These are phyloP conservation scores for Chlorociboria aeruginascens DNA, from an alignment of 495 filamentous ascomycete species.

Conservation along the genomic window DNA sequence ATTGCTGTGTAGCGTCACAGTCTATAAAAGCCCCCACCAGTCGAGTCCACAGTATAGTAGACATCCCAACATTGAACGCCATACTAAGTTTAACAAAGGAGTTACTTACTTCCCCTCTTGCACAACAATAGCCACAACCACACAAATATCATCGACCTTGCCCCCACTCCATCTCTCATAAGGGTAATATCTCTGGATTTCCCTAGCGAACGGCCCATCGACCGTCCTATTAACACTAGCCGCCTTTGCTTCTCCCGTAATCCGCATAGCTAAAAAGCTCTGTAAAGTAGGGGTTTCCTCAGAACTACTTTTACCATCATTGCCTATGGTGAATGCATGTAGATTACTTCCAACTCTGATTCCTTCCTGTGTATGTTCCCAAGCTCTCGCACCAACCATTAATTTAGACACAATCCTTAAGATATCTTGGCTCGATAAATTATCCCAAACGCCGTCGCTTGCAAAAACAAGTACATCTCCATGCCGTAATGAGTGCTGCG, in stretches of 20 bases:
- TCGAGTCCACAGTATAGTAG: neutral
- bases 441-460: constrained; percentile 94
- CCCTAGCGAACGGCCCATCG: constrained; percentile 89
- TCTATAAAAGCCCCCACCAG: too few relatives aligned
- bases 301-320: constrained; percentile 12
- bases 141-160: constrained; percentile 86
- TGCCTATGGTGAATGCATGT: constrained; percentile 28
- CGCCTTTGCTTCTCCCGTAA: constrained; percentile 68
- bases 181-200: constrained; percentile 77
- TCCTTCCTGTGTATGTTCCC: constrained; percentile 47
- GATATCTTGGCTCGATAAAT: constrained; percentile 81
- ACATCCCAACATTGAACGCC: too few relatives aligned
- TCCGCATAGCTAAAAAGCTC: constrained; percentile 61
- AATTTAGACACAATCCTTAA: constrained; percentile 62
- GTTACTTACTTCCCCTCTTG: constrained; percentile 26
- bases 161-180: constrained; percentile 75
- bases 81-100: neutral
- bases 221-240: constrained; percentile 66
- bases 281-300: constrained; percentile 44
- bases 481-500: constrained; percentile 62
- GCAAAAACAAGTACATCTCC: constrained; percentile 88
- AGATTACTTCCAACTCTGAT: constrained; percentile 47
- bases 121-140: constrained; percentile 61
- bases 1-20: too few relatives aligned
- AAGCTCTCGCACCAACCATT: constrained; percentile 64